Evolutionary conservation across 768 basidiomycete species (phyloP).

Genomic region (Russula lepida): DNA sequence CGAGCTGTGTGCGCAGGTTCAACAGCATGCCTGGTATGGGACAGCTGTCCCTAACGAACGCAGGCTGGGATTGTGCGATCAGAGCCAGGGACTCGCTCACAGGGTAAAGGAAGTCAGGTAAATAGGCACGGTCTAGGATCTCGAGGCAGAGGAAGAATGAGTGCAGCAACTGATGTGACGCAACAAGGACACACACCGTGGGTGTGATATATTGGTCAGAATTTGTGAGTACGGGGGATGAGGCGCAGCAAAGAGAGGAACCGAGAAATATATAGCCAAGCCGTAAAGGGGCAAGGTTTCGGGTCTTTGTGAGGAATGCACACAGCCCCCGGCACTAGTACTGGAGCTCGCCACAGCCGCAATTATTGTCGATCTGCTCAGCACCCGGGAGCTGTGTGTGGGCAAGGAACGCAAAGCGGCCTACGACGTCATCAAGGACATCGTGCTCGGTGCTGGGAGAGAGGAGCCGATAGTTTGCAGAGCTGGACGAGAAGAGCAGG

Average conservation of each 20-base stretch:
- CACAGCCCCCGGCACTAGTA: slow-evolving; percentile 54
- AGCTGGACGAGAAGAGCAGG: too few relatives aligned
- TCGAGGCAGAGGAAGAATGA: slow-evolving; percentile 47
- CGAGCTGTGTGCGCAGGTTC: slow-evolving; percentile 52
- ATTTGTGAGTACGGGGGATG: too few relatives aligned
- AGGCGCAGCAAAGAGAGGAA: background rate
- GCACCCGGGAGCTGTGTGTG: background rate
- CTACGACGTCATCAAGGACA: slow-evolving; percentile 49
- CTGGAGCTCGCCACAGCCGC: slow-evolving; percentile 47
- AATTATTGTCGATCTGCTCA: slow-evolving; percentile 32
- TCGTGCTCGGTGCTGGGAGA: slow-evolving; percentile 46
- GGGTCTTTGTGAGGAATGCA: slow-evolving; percentile 52
- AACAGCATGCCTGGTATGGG: slow-evolving; percentile 51
- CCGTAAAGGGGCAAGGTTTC: slow-evolving; percentile 50
- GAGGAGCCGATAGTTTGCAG: slow-evolving; percentile 55
- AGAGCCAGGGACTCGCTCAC: slow-evolving; percentile 24
- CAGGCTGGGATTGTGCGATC: slow-evolving; percentile 37
- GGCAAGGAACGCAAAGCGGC: slow-evolving; percentile 43
- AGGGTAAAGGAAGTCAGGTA: slow-evolving; percentile 43
- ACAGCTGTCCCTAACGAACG: slow-evolving; percentile 38
- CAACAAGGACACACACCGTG: background rate
- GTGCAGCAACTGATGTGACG: slow-evolving; percentile 36
- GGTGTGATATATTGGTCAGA: background rate
- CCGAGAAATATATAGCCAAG: slow-evolving; percentile 38
- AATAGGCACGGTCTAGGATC: slow-evolving; percentile 42